Percentiles rank a stretch among this genome's conserved stretches.
phyloP scores from a whole-genome alignment of 139 green algal species.

The Chlorella sp. region DNA sequence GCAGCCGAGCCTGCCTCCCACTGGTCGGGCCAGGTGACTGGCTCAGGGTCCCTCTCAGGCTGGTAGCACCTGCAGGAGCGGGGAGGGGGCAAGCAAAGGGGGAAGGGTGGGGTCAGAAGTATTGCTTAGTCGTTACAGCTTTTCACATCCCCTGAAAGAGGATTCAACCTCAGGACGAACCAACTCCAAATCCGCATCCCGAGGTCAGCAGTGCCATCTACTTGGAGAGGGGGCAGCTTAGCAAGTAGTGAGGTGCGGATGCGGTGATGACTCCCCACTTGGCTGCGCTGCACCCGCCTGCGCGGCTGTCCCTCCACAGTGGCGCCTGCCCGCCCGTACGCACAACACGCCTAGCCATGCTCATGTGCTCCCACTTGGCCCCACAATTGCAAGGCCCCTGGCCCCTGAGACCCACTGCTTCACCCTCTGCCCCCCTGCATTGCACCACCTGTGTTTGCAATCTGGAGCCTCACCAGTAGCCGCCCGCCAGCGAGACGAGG shows the following conservation, averaged over 20 bases:
- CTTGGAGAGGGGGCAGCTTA: too few species aligned
- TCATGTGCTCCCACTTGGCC: too few species aligned
- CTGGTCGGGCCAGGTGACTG: background rate
- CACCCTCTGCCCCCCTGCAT: too few species aligned
- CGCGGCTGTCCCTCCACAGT: too few species aligned
- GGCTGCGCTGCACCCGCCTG: background rate
- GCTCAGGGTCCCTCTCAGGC: conserved; percentile 9
- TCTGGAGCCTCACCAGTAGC: conserved; percentile 17
- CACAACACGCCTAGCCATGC: too few species aligned
- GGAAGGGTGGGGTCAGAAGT: background rate
- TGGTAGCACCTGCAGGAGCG: background rate
- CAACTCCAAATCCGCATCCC: too few species aligned
- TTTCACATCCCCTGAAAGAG: too few species aligned
- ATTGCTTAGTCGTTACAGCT: background rate
- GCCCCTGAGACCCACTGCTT: background rate
- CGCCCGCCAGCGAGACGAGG: background rate
- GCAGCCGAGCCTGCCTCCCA: background rate
- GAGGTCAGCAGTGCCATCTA: too few species aligned
- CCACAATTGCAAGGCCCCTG: too few species aligned
- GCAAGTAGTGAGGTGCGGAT: too few species aligned
- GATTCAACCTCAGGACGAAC: background rate
- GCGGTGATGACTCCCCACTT: background rate
- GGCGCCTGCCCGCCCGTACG: too few species aligned
- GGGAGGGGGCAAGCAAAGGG: background rate
- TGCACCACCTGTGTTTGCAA: too few species aligned